Evolutionary conservation across 345 rosid species (phyloP), one percentile per base, ranked within the genome.

Genomic region (Stellera chamaejasme): DNA sequence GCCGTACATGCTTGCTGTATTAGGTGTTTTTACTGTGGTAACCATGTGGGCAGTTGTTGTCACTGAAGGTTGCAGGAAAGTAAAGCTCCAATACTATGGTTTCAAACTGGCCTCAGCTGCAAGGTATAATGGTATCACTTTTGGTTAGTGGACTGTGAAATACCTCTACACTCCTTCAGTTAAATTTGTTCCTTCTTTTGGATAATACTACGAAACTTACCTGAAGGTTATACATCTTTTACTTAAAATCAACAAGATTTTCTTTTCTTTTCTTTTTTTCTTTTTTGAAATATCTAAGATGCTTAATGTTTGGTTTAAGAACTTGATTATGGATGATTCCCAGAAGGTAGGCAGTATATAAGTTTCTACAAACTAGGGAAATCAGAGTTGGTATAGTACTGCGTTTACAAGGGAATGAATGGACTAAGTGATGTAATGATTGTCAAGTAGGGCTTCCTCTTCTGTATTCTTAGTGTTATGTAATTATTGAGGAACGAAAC

Each of bases 21-120:
- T 88, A 63, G 90, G 87, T 58, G 63, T 80, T 71, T 92, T 85
- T 66, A 84, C 85, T 10, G 26, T 82, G 11, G 93, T 92, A 56
- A 88, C 98, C 27, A 88, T 92, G 98, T 80, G 84, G 82, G 98
- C 98, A 32, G 93, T 86, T 63, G 79, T 92, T 56, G 88, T 92
- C 45, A 88, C 98, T 11, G 95, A 88, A 75, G 96, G 98, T 65
- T 88, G 93, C 84, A 79, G 98, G 80, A 92, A 92, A 75, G 78
- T 92, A 63, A 92, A 92, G 72, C 74, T 92, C 68, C 96, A 84
- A 69, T 92, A 85, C 56, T 88, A 92, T 75, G 96, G 98, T 55
- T 88, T 92, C 62, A 92, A 88, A 71, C 88, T 88, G 53, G 98
- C 98, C 55, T 92, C 96, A 53, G 71, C 92, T 46, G 80, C 86